Percentiles rank a stretch among this genome's conserved stretches.
phyloP scores from a whole-genome alignment of 2,329 filamentous ascomycete genomes.

The Arthrinium puccinioides region DNA sequence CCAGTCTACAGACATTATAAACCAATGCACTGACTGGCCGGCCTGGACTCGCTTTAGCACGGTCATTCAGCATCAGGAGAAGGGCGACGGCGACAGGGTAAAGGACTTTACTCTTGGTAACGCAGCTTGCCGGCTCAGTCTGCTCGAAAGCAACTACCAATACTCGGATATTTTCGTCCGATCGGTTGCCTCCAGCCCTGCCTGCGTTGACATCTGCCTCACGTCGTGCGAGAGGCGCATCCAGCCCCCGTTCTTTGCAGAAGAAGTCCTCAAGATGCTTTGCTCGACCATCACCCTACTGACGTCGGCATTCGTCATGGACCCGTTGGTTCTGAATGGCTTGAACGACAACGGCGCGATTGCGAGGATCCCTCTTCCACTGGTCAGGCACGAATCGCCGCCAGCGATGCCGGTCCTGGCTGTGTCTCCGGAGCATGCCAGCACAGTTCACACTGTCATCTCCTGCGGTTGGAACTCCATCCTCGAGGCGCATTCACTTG shows the following conservation, averaged over 20 bases:
- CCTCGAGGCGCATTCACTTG: slow-evolving; percentile 30
- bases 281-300: slow-evolving; percentile 37
- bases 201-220: slow-evolving; percentile 33
- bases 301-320: slow-evolving; percentile 37
- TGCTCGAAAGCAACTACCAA: slow-evolving; percentile 29
- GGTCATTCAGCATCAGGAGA: slow-evolving; percentile 42
- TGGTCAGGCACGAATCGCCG: slow-evolving; percentile 13
- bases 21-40: slow-evolving; percentile 46
- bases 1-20: slow-evolving; percentile 42
- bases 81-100: slow-evolving; percentile 28
- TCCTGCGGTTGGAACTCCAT: slow-evolving; percentile 35
- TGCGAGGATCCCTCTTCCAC: slow-evolving; percentile 31
- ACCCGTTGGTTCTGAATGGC: slow-evolving; percentile 36
- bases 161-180: slow-evolving; percentile 39
- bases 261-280: slow-evolving; percentile 37
- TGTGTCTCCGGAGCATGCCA: slow-evolving; percentile 32
- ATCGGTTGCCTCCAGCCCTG: slow-evolving; percentile 29
- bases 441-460: slow-evolving; percentile 33
- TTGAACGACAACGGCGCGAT: slow-evolving; percentile 29
- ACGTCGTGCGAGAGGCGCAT: slow-evolving; percentile 39
- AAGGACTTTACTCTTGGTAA: slow-evolving; percentile 36
- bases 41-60: slow-evolving; percentile 47
- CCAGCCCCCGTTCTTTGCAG: slow-evolving; percentile 28
- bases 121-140: slow-evolving; percentile 35
- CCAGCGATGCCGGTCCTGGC: slow-evolving; percentile 15